Percentiles rank a stretch among this genome's conserved stretches.
Conservation (phyloP, 129 eudicot species). For the Glebionis coronaria region DNA sequence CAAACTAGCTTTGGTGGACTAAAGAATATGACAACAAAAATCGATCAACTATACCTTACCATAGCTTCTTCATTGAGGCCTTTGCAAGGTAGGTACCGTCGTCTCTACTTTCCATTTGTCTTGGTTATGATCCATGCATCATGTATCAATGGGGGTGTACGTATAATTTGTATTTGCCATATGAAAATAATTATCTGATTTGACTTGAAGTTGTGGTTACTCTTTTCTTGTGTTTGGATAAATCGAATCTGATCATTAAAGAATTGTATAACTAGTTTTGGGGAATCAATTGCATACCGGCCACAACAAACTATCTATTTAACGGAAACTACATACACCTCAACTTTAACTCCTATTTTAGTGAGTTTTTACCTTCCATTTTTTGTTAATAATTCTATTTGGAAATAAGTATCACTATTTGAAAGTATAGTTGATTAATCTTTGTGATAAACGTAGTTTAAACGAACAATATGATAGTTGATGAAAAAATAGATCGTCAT, state of each 20-base stretch:
- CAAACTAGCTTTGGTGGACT: slow-evolving; percentile 65
- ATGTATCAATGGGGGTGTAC: slow-evolving; percentile 13
- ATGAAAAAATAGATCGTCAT: neutral
- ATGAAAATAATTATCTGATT: neutral
- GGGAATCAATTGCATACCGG: too few relatives aligned
- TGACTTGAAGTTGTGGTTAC: neutral
- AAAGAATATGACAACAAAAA: slow-evolving; percentile 61
- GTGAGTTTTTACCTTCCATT: neutral
- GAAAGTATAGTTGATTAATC: neutral
- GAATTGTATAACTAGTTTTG: too few relatives aligned
- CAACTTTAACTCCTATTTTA: neutral
- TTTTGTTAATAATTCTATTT: neutral
- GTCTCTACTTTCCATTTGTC: neutral
- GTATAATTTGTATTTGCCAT: neutral
- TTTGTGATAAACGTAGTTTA: too few relatives aligned
- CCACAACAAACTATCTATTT: too few relatives aligned
- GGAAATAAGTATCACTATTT: neutral
- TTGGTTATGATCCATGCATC: neutral
- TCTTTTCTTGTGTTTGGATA: neutral
- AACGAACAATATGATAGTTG: neutral
- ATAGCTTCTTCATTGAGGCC: slow-evolving; percentile 61
- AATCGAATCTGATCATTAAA: neutral
- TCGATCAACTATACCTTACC: slow-evolving; percentile 65
- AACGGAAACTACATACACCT: neutral
- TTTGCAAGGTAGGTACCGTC: slow-evolving; percentile 52